Evolutionary conservation across 2,329 filamentous ascomycete genomes (phyloP), one percentile per base, ranked within the genome.

Genomic region (Curvularia lunata): DNA sequence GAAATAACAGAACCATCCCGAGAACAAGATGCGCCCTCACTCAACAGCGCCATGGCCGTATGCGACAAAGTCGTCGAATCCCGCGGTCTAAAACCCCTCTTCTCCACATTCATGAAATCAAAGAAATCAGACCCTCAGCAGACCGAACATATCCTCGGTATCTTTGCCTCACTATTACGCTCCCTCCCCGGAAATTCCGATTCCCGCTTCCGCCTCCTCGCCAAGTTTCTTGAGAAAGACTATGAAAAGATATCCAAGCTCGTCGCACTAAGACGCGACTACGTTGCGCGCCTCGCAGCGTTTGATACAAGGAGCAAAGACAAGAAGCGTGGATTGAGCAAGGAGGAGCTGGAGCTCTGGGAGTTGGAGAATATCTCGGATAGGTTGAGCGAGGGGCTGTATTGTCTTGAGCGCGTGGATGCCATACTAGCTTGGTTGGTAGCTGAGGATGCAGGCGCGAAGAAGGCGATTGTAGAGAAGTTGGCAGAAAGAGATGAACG

Each of bases 201-300:
- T 0, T 84, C 88, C 30, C 86, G 95, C 5, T 96, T 98, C 66
- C 86, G 95, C 4, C 85, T 89, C 0, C 83, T 98, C 4, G 94
- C 93, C 47, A 99, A 99, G 72, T 98, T 98, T 69, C 90, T 97
- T 18, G 95, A 99, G 76, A 96, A 92, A 73, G 88, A 97, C 64
- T 97, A 96, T 74, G 91, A 89, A 65, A 98, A 98, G 81, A 86
- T 92, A 37, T 79, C 74, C 5, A 91, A 88, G 72, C 81, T 98
- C 4, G 75, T 96, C 34, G 82, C 84, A 58, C 76, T 97, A 47
- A 85, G 93, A 40, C 80, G 86, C 47, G 89, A 91, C 12, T 96
- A 92, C 72, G 84, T 85, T 0, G 80, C 83, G 0, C 83, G 85
- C 16, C 77, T 96, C 1, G 80, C 78, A 0, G 79, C 82, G 0